These are phyloP conservation scores for Aspergillaceae sp. DNA, from an alignment of 2,329 filamentous ascomycete genomes.

Conservation along the genomic window DNA sequence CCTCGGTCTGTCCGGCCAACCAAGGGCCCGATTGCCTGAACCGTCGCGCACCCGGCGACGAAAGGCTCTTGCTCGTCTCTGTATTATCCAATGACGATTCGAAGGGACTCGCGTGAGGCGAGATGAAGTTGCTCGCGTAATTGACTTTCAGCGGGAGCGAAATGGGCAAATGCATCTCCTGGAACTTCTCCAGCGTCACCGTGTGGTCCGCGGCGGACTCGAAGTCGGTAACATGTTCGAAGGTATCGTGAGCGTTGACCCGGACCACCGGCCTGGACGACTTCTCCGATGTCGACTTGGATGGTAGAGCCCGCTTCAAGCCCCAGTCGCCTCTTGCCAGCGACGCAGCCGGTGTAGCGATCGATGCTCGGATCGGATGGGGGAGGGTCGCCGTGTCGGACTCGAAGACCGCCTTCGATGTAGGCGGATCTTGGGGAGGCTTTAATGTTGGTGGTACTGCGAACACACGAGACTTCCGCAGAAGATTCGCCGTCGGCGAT, in stretches of 20 bases:
- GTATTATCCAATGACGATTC: constrained; percentile 40
- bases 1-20: constrained; percentile 47
- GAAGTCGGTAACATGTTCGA: constrained; percentile 85
- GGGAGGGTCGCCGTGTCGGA: constrained; percentile 65
- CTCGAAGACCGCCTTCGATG: constrained; percentile 39
- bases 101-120: constrained; percentile 32
- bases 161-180: constrained; percentile 68
- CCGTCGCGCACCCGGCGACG: constrained; percentile 31
- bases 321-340: constrained; percentile 81
- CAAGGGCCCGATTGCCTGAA: constrained; percentile 54
- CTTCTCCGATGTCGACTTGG: constrained; percentile 62
- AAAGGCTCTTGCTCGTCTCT: constrained; percentile 23
- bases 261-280: constrained; percentile 64
- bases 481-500: constrained; percentile 58
- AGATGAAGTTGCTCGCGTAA: constrained; percentile 20
- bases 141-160: constrained; percentile 39
- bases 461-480: constrained; percentile 84
- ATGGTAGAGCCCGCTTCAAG: constrained; percentile 73
- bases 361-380: constrained; percentile 74
- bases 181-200: constrained; percentile 74
- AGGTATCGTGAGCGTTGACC: constrained; percentile 69
- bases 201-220: constrained; percentile 72
- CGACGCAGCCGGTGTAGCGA: constrained; percentile 67
- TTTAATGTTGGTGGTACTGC: constrained; percentile 71
- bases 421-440: constrained; percentile 46